phyloP scores from a whole-genome alignment of 257 asterid genomes.

The Solanum medicagineum region DNA sequence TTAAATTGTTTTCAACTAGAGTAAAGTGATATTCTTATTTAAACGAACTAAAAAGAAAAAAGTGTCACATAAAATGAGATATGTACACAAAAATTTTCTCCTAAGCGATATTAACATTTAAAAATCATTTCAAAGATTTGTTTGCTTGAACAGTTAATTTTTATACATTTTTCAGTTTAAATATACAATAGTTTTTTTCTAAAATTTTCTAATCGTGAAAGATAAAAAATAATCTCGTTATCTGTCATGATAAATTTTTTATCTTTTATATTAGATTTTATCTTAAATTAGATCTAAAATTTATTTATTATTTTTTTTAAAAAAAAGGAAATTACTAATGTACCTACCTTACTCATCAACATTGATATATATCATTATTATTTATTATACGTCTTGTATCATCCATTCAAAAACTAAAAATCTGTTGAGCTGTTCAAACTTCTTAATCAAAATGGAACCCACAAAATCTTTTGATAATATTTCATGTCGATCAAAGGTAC shows the following conservation, averaged over 20 bases:
- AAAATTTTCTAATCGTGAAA: background rate
- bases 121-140: background rate
- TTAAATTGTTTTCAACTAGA: no score
- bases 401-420: background rate
- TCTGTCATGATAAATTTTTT: background rate
- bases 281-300: background rate
- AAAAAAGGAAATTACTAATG: no score
- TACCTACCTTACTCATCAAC: background rate
- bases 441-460: background rate
- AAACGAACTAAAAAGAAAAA: no score
- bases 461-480: background rate
- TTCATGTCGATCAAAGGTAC: background rate
- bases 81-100: background rate
- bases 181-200: background rate
- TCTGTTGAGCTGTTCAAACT: background rate
- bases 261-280: no score
- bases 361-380: background rate
- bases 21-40: no score
- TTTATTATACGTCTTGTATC: background rate
- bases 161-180: background rate
- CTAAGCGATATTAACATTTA: background rate
- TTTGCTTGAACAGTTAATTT: background rate
- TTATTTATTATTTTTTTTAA: background rate
- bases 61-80: no score
- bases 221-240: background rate